Conservation (phyloP, 1,139 yeast genomes). For the Saccharomycopsis hybrid region DNA sequence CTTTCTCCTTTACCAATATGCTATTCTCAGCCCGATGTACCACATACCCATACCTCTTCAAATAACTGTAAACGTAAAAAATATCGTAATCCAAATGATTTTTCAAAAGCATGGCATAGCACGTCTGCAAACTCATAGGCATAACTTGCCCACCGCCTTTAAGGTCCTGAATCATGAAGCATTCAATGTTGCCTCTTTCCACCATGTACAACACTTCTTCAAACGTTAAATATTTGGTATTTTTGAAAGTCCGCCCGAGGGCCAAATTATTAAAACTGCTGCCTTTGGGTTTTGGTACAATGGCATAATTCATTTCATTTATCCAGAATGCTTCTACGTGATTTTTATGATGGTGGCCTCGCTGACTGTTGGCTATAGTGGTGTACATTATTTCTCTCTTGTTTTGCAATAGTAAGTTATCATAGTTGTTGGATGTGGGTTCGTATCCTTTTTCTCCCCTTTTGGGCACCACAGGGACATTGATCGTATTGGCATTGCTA, state of each 20-base stretch:
- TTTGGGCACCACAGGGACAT: conserved; percentile 15
- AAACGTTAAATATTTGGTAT: conserved; percentile 33
- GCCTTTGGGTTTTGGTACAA: conserved; percentile 51
- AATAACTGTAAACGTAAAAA: conserved; percentile 54
- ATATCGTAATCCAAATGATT: conserved; percentile 37
- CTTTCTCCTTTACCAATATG: neutral
- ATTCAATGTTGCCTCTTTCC: conserved; percentile 64
- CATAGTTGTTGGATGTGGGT: conserved; percentile 16
- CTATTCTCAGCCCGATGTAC: conserved; percentile 22
- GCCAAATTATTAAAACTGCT: conserved; percentile 63
- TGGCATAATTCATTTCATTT: conserved; percentile 27
- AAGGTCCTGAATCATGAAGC: conserved; percentile 28
- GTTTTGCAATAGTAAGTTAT: conserved; percentile 11
- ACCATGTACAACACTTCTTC: conserved; percentile 62
- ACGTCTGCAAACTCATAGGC: conserved; percentile 49
- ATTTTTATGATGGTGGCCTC: conserved; percentile 14
- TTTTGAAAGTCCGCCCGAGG: conserved; percentile 30
- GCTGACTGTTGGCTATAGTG: conserved; percentile 7
- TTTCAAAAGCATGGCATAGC: conserved; percentile 45
- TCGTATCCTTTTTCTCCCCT: conserved; percentile 20
- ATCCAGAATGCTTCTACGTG: conserved; percentile 18
- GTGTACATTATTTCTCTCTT: conserved; percentile 17
- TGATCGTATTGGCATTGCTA: neutral
- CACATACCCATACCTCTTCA: conserved; percentile 63
- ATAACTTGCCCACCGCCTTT: conserved; percentile 26